Percentiles rank a stretch among this genome's conserved stretches.
phyloP scores from a whole-genome alignment of 345 rosid species.

The Euclidium syriacum region DNA sequence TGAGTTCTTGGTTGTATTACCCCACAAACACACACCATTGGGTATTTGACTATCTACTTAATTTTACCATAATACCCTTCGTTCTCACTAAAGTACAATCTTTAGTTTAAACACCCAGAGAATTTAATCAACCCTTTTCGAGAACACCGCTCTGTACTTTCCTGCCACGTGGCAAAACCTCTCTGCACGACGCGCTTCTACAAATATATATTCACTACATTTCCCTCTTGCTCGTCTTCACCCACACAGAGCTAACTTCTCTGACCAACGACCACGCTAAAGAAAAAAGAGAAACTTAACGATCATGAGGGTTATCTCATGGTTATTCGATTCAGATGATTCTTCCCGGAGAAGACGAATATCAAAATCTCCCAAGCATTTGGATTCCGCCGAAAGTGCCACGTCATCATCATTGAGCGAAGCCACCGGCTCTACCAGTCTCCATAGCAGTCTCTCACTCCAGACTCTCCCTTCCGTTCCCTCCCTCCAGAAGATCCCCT shows the following conservation, averaged over 20 bases:
- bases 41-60: not conserved
- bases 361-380: slow-evolving; percentile 14
- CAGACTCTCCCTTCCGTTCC: slow-evolving; percentile 77
- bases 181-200: slow-evolving; percentile 19
- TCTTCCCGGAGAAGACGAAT: slow-evolving; percentile 17
- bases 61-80: not conserved
- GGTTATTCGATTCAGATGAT: slow-evolving; percentile 31
- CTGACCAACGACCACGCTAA: not conserved
- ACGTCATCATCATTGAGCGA: slow-evolving; percentile 31
- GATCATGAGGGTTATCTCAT: slow-evolving; percentile 44
- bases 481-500: slow-evolving; percentile 57
- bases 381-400: slow-evolving; percentile 26
- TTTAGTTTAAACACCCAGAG: not conserved
- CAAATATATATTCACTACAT: not conserved
- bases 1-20: not conserved
- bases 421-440: slow-evolving; percentile 31
- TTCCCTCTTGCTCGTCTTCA: not conserved
- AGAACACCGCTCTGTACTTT: slow-evolving; percentile 11
- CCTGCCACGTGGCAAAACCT: slow-evolving; percentile 26
- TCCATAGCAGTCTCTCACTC: slow-evolving; percentile 67
- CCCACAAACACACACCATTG: slow-evolving; percentile 19
- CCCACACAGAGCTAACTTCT: not conserved
- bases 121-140: not conserved
- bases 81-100: slow-evolving; percentile 5
- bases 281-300: not conserved